These are phyloP conservation scores for Jatropha multifida DNA, from an alignment of 441 rosid species.

Conservation along the genomic window DNA sequence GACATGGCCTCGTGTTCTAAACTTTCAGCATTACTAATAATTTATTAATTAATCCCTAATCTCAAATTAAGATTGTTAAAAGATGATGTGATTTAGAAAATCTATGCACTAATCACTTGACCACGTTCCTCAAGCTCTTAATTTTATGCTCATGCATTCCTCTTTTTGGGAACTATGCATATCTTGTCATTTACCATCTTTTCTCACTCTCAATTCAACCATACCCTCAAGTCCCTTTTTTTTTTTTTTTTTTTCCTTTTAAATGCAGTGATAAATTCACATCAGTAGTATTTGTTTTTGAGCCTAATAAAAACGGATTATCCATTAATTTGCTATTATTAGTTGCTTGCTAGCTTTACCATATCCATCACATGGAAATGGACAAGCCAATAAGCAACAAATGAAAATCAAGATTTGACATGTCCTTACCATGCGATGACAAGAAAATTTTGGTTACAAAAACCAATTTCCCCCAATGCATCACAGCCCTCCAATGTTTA, in stretches of 20 bases:
- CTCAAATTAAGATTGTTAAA: neutral
- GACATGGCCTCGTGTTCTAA: conserved; percentile 28
- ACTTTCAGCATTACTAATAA: conserved; percentile 6
- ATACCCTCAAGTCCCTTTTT: no score
- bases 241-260: no score
- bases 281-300: no score
- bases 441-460: neutral
- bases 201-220: neutral
- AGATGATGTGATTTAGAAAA: conserved; percentile 25
- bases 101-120: conserved; percentile 33
- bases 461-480: neutral
- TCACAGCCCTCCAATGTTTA: neutral
- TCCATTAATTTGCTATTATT: no score
- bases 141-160: conserved; percentile 28
- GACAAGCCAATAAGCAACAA: neutral
- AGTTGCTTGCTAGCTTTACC: no score
- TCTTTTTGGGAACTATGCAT: conserved; percentile 33
- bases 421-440: neutral
- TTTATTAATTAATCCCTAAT: neutral
- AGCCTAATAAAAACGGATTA: no score
- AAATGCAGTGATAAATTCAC: no score
- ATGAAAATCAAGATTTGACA: conserved; percentile 3
- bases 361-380: neutral
- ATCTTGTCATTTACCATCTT: neutral
- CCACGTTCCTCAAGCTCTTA: conserved; percentile 36